These are phyloP conservation scores for Platismatia glauca DNA, from an alignment of 495 filamentous ascomycete genomes.

Conservation along the genomic window DNA sequence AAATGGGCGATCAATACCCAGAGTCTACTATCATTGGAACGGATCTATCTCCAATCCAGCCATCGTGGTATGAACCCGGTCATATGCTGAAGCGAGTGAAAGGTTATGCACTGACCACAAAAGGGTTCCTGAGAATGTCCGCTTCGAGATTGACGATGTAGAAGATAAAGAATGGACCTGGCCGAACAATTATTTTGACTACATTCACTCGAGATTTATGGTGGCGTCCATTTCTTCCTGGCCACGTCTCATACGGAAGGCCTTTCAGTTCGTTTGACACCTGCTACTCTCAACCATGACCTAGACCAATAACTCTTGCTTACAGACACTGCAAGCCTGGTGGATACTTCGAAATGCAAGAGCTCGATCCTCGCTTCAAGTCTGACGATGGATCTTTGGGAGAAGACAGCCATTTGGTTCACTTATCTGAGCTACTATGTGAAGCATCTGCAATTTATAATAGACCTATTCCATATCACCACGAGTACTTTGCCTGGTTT, in stretches of 20 bases:
- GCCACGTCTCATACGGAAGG: constrained; percentile 35
- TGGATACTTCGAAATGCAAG: no score
- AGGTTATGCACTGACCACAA: not conserved
- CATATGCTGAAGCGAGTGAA: constrained; percentile 1
- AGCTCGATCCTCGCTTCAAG: no score
- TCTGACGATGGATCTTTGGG: no score
- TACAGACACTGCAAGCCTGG: no score
- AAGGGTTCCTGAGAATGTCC: constrained; percentile 47
- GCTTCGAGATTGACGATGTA: constrained; percentile 52
- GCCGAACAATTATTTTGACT: constrained; percentile 38
- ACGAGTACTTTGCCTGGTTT: no score
- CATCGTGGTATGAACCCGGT: constrained; percentile 31
- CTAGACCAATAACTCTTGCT: no score
- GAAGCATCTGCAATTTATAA: no score
- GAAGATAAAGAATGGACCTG: constrained; percentile 44
- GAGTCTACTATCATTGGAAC: constrained; percentile 48
- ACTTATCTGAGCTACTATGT: no score
- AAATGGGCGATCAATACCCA: constrained; percentile 49
- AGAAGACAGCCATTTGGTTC: no score
- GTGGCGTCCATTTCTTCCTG: constrained; percentile 35
- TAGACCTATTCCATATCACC: no score
- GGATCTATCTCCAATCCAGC: constrained; percentile 57
- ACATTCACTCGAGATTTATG: constrained; percentile 40
- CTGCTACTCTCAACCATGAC: no score
- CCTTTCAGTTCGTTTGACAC: no score